phyloP scores from a whole-genome alignment of 2,329 filamentous ascomycete genomes.

The Metarhizium sp. region DNA sequence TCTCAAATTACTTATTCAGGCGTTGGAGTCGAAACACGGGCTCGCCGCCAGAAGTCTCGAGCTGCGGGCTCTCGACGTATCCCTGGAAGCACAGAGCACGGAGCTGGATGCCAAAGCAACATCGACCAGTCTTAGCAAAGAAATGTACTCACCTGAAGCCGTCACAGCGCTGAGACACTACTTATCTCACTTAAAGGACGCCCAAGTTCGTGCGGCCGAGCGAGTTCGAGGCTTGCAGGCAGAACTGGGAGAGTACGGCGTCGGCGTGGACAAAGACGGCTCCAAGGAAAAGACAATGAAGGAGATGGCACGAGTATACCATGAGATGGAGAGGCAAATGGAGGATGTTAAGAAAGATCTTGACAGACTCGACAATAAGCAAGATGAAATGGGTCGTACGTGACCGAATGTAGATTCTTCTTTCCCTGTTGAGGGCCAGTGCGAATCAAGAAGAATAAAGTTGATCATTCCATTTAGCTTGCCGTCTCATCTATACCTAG shows the following conservation, averaged over 20 bases:
- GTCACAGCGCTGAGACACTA: constrained; percentile 36
- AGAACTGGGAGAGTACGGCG: constrained; percentile 41
- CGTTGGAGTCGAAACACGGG: constrained; percentile 47
- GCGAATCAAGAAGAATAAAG: not conserved
- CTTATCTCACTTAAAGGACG: constrained; percentile 37
- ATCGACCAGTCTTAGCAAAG: constrained; percentile 23
- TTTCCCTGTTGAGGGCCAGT: not conserved
- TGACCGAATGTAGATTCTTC: not conserved
- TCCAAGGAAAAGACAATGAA: constrained; percentile 40
- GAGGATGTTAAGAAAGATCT: constrained; percentile 41
- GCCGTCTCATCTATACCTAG: not conserved
- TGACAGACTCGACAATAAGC: constrained; percentile 17
- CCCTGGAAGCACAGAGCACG: constrained; percentile 32
- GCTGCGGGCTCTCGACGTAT: constrained; percentile 36
- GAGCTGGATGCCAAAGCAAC: constrained; percentile 27
- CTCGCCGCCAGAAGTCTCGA: constrained; percentile 40
- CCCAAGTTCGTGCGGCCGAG: constrained; percentile 34
- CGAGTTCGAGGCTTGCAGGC: constrained; percentile 28
- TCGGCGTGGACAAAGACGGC: constrained; percentile 24
- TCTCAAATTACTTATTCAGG: constrained; percentile 34
- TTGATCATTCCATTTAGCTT: not conserved
- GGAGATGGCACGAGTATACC: constrained; percentile 42
- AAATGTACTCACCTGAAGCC: constrained; percentile 37
- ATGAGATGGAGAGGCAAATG: constrained; percentile 39
- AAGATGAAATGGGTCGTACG: not conserved